These are phyloP conservation scores for Penicillium sp. DNA, from an alignment of 2,329 filamentous ascomycete genomes.

Conservation along the genomic window DNA sequence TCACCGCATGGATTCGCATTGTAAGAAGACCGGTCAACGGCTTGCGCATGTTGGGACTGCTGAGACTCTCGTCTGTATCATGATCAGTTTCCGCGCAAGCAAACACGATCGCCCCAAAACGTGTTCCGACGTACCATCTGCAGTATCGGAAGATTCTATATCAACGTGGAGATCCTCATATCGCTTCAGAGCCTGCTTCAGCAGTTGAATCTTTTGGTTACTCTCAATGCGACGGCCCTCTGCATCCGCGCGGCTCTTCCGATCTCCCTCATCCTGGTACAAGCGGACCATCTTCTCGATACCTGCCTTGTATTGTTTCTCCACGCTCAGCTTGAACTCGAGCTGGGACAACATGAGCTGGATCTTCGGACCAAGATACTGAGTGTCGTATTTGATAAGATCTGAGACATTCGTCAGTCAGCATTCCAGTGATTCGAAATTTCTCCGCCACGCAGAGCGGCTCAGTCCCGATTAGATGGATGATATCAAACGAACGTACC, in stretches of 20 bases:
- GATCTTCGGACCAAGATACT: slow-evolving; percentile 90
- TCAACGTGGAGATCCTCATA: slow-evolving; percentile 97
- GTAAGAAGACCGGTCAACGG: slow-evolving; percentile 88
- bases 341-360: slow-evolving; percentile 98
- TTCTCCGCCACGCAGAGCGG: background rate
- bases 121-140: slow-evolving; percentile 65
- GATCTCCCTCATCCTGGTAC: slow-evolving; percentile 94
- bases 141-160: slow-evolving; percentile 70
- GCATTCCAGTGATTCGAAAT: slow-evolving; percentile 14
- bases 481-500: slow-evolving; percentile 53
- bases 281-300: slow-evolving; percentile 99
- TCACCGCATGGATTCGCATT: slow-evolving; percentile 80
- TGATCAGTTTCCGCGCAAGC: slow-evolving; percentile 25
- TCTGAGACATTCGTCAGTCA: slow-evolving; percentile 53
- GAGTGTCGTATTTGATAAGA: slow-evolving; percentile 96
- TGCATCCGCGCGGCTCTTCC: slow-evolving; percentile 90
- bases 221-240: slow-evolving; percentile 87
- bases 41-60: slow-evolving; percentile 88
- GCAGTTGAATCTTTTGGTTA: slow-evolving; percentile 92
- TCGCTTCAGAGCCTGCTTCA: slow-evolving; percentile 92
- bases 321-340: slow-evolving; percentile 97
- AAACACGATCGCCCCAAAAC: too few species aligned
- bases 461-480: background rate
- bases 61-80: slow-evolving; percentile 82
- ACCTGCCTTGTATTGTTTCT: slow-evolving; percentile 97